phyloP scores from a whole-genome alignment of 163 green algal species.

The Prototheca cutis region DNA sequence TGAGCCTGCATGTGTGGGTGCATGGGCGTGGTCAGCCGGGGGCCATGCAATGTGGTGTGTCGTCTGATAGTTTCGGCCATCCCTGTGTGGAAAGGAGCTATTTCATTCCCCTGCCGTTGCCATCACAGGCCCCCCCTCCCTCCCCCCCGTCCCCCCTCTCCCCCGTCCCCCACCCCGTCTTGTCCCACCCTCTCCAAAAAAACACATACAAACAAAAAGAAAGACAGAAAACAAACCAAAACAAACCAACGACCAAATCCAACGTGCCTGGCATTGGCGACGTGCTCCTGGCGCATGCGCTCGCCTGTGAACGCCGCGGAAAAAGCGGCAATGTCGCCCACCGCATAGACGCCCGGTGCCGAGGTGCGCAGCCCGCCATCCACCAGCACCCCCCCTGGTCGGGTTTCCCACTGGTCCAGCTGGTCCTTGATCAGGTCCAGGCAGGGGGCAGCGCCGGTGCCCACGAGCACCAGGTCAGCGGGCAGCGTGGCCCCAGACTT shows the following conservation, averaged over 20 bases:
- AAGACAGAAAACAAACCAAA: no score
- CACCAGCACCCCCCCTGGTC: slow-evolving; percentile 33
- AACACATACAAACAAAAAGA: no score
- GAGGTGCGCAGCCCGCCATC: slow-evolving; percentile 46
- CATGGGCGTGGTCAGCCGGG: no score
- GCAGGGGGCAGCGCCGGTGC: slow-evolving; percentile 64
- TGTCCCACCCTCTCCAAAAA: no score
- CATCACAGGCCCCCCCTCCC: no score
- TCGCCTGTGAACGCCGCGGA: slow-evolving; percentile 29
- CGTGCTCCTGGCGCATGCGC: slow-evolving; percentile 58
- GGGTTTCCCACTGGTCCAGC: slow-evolving; percentile 37
- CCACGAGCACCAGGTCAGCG: slow-evolving; percentile 68
- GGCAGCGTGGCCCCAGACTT: slow-evolving; percentile 41
- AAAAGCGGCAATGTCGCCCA: slow-evolving; percentile 87
- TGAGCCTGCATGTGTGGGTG: slow-evolving; percentile 5
- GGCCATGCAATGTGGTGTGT: no score
- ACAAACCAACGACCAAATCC: background rate
- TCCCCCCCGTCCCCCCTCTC: no score
- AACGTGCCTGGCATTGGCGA: slow-evolving; percentile 38
- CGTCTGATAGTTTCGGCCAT: no score
- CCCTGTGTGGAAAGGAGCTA: no score
- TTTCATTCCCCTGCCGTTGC: no score
- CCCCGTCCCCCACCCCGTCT: no score
- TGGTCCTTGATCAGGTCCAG: slow-evolving; percentile 62
- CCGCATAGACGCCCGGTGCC: slow-evolving; percentile 63